A percentile compares a stretch with the other conserved stretches of the same genome.
These are phyloP conservation scores for Rhizopogon vesiculosus DNA, from an alignment of 768 basidiomycete genomes.

Conservation along the genomic window DNA sequence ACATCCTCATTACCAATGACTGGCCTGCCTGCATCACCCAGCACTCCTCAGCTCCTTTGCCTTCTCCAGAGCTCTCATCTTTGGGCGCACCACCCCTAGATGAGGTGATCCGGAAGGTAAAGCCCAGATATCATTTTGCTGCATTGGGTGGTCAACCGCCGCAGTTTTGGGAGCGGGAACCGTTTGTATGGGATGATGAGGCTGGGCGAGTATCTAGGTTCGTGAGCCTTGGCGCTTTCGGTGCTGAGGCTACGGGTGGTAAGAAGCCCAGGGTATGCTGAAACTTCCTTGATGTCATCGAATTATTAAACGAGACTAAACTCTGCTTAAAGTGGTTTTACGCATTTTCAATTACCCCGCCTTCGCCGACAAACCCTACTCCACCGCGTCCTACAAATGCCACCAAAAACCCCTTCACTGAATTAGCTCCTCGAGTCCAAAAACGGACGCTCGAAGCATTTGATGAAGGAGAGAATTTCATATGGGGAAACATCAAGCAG, in stretches of 20 bases:
- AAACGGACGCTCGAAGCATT: slow-evolving; percentile 53
- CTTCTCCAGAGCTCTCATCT: slow-evolving; percentile 36
- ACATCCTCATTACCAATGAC: slow-evolving; percentile 77
- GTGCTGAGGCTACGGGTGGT: slow-evolving; percentile 46
- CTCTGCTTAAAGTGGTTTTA: slow-evolving; percentile 80
- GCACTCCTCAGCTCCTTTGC: slow-evolving; percentile 51
- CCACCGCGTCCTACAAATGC: slow-evolving; percentile 51
- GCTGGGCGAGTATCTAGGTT: slow-evolving; percentile 64
- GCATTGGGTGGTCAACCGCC: slow-evolving; percentile 58
- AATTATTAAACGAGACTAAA: not conserved
- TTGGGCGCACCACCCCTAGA: slow-evolving; percentile 55
- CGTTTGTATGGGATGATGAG: slow-evolving; percentile 80
- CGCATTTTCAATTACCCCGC: slow-evolving; percentile 81
- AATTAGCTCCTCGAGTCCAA: slow-evolving; percentile 26
- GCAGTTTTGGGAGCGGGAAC: slow-evolving; percentile 94
- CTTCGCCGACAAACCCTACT: slow-evolving; percentile 31
- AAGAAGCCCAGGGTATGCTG: slow-evolving; percentile 82
- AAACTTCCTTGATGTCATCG: not conserved
- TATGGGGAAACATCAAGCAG: slow-evolving; percentile 60
- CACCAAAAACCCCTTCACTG: slow-evolving; percentile 68
- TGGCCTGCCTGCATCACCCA: slow-evolving; percentile 68
- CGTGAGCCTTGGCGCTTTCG: slow-evolving; percentile 86
- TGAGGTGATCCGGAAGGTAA: slow-evolving; percentile 57
- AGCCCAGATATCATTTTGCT: slow-evolving; percentile 88
- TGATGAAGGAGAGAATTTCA: slow-evolving; percentile 56